Conservation (phyloP, 2,329 filamentous ascomycete species). For the Aspergillus brasiliensis region DNA sequence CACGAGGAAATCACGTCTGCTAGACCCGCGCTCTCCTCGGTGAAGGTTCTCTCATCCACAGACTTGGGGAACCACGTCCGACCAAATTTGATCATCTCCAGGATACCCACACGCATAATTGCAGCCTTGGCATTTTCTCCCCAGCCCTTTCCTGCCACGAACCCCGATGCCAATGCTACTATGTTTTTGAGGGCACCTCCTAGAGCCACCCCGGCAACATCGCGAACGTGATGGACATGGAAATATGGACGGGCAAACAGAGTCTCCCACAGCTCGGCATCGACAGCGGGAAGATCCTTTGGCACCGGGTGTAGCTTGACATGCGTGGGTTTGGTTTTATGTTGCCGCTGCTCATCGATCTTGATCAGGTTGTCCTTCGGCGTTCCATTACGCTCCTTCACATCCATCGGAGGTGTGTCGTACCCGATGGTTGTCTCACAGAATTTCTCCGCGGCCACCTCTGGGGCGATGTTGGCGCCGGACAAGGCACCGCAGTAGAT, state of each 20-base stretch:
- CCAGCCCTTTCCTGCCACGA: constrained; percentile 89
- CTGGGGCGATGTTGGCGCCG: constrained; percentile 87
- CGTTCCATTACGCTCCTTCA: constrained; percentile 58
- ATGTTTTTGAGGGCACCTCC: constrained; percentile 93
- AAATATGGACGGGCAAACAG: constrained; percentile 94
- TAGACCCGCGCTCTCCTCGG: constrained; percentile 28
- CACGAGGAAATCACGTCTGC: constrained; percentile 23
- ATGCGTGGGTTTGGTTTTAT: constrained; percentile 64
- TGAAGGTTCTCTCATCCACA: constrained; percentile 20
- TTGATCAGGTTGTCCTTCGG: constrained; percentile 46
- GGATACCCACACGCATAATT: constrained; percentile 86
- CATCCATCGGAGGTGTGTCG: constrained; percentile 82
- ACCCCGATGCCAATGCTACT: constrained; percentile 84
- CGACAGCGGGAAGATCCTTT: constrained; percentile 75
- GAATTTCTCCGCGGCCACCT: constrained; percentile 90
- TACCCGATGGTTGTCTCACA: constrained; percentile 94
- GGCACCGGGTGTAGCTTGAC: constrained; percentile 72
- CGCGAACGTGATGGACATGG: constrained; percentile 83
- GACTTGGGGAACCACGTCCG: constrained; percentile 22
- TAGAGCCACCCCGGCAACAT: constrained; percentile 54
- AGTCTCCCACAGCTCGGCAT: constrained; percentile 74
- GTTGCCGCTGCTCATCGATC: constrained; percentile 56
- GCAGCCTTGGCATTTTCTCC: constrained; percentile 95
- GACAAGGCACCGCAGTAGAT: constrained; percentile 94
- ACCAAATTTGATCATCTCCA: constrained; percentile 92